A percentile compares a stretch with the other conserved stretches of the same genome.
phyloP scores from a whole-genome alignment of 1,284 basidiomycete species.

The Agaricales sp. region DNA sequence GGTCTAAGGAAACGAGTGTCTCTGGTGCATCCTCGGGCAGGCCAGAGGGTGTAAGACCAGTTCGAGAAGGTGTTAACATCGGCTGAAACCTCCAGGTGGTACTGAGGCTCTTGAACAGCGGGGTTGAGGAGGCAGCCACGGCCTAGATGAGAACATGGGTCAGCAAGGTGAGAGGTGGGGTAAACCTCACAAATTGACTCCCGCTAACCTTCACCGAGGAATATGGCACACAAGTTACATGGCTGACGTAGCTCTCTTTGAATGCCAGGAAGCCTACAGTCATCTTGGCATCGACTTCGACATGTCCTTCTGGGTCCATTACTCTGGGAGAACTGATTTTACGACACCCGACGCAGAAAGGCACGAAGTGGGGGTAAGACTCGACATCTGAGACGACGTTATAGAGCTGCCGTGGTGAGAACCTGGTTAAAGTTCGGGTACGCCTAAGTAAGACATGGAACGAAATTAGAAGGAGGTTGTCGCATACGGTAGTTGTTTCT shows the following conservation, averaged over 20 bases:
- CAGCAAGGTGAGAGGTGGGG: slow-evolving; percentile 7
- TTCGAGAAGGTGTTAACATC: slow-evolving; percentile 23
- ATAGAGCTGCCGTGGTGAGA: slow-evolving; percentile 76
- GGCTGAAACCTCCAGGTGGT: slow-evolving; percentile 78
- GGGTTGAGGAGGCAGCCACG: slow-evolving; percentile 72
- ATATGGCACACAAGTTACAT: slow-evolving; percentile 70
- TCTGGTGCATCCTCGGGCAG: slow-evolving; percentile 25
- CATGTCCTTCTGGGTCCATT: slow-evolving; percentile 23
- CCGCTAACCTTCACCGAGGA: slow-evolving; percentile 79
- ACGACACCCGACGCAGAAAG: slow-evolving; percentile 77
- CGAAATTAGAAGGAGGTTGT: slow-evolving; percentile 6
- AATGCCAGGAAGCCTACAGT: slow-evolving; percentile 85
- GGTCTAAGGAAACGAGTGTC: slow-evolving; percentile 72
- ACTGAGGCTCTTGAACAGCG: slow-evolving; percentile 77
- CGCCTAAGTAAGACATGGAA: slow-evolving; percentile 6
- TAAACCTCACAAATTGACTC: neutral
- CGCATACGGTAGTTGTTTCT: slow-evolving; percentile 68
- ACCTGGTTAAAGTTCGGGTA: slow-evolving; percentile 16
- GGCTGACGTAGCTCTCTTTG: slow-evolving; percentile 81
- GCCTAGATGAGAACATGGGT: slow-evolving; percentile 32
- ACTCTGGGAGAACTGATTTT: slow-evolving; percentile 13
- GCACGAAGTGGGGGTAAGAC: slow-evolving; percentile 81
- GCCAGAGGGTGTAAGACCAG: slow-evolving; percentile 9
- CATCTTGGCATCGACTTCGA: slow-evolving; percentile 74
- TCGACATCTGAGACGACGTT: slow-evolving; percentile 80